Percentiles rank a stretch among this genome's conserved stretches.
phyloP scores from a whole-genome alignment of 768 basidiomycete species.

The Omphalotus guepiniiformis region DNA sequence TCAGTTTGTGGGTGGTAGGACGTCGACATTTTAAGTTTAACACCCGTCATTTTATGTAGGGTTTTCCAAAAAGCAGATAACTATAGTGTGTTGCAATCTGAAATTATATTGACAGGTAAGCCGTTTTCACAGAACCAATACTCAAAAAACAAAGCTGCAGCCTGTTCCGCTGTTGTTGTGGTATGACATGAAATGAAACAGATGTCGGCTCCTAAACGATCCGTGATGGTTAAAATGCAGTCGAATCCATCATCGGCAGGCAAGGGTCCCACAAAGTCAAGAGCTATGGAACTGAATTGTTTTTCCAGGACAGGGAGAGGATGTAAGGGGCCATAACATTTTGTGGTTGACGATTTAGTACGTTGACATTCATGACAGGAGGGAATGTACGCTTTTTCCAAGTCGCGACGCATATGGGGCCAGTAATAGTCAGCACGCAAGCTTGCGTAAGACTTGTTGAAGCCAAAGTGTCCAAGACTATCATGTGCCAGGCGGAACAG shows the following conservation, averaged over 20 bases:
- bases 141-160: no score
- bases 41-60: conserved; percentile 15
- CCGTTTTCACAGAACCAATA: conserved; percentile 22
- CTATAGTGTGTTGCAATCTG: conserved; percentile 25
- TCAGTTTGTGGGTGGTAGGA: conserved; percentile 28
- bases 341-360: conserved; percentile 26
- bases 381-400: conserved; percentile 27
- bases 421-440: conserved; percentile 21
- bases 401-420: conserved; percentile 19
- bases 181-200: conserved; percentile 10
- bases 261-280: conserved; percentile 26
- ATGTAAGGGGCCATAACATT: conserved; percentile 21
- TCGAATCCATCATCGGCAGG: conserved; percentile 23
- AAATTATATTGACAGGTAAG: conserved; percentile 19
- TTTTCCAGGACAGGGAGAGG: conserved; percentile 14
- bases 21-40: conserved; percentile 21
- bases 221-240: conserved; percentile 22
- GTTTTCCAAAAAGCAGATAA: conserved; percentile 23
- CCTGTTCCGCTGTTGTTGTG: no score
- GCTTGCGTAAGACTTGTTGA: conserved; percentile 14
- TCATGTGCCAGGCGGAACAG: conserved; percentile 27
- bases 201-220: conserved; percentile 13
- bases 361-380: conserved; percentile 28
- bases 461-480: conserved; percentile 15
- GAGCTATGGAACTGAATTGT: conserved; percentile 7